These are phyloP conservation scores for Chlamydomonas incerta DNA, from an alignment of 139 green algal genomes.

Conservation along the genomic window DNA sequence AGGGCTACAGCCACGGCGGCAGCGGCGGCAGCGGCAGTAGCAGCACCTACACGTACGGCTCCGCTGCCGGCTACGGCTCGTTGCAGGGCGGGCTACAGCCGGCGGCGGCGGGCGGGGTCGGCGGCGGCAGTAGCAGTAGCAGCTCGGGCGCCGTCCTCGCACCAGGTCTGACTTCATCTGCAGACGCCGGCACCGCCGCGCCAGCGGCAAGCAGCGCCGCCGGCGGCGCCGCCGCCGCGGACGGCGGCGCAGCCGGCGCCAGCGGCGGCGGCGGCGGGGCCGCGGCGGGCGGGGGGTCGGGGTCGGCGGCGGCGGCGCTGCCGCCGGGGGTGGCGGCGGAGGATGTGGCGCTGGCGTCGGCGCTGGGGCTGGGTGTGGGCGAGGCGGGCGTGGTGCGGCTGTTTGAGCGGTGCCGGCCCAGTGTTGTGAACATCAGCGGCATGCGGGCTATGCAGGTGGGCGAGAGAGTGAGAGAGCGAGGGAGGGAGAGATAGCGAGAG, in stretches of 20 bases:
- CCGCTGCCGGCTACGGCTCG: no score
- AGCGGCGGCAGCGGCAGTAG: not conserved
- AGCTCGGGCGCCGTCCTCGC: no score
- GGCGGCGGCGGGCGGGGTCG: no score
- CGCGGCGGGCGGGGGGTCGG: not conserved
- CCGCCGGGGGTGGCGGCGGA: not conserved
- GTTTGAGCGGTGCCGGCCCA: conserved; percentile 18
- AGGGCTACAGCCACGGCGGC: no score
- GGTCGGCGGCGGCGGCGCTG: not conserved
- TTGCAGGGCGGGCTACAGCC: no score
- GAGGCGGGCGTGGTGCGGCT: conserved; percentile 31
- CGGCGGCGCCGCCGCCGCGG: not conserved
- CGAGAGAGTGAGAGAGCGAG: not conserved
- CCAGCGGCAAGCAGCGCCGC: no score
- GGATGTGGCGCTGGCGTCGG: not conserved
- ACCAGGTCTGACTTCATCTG: no score
- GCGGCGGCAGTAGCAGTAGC: not conserved
- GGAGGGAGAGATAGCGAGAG: not conserved
- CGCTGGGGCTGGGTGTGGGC: conserved; percentile 1
- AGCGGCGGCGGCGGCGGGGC: not conserved
- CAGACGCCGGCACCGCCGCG: no score
- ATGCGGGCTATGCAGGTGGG: conserved; percentile 40
- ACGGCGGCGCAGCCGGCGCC: no score
- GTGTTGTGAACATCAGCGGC: conserved; percentile 44
- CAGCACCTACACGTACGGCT: not conserved